phyloP scores from a whole-genome alignment of 768 basidiomycete genomes.

The Tylopilus intermedius region DNA sequence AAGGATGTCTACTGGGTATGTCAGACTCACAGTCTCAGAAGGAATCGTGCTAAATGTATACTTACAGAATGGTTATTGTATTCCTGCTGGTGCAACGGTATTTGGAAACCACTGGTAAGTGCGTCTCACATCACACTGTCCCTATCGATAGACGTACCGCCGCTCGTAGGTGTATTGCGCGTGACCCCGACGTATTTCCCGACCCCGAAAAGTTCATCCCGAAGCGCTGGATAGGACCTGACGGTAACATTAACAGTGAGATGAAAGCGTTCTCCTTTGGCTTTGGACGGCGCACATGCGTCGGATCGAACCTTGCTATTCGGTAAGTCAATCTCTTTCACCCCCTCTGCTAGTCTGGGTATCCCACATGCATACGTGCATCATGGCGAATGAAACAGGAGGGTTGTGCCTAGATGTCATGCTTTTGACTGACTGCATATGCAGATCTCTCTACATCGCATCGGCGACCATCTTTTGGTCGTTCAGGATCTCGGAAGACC shows the following conservation, averaged over 20 bases:
- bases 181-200: conserved; percentile 25
- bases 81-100: conserved; percentile 33
- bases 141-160: background rate
- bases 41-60: background rate
- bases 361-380: background rate
- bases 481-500: conserved; percentile 48
- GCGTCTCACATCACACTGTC: background rate
- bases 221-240: conserved; percentile 45
- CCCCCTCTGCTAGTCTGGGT: background rate
- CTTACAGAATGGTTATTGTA: conserved; percentile 31
- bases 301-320: conserved; percentile 21
- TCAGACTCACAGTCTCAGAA: too few relatives aligned
- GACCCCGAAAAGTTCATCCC: conserved; percentile 50
- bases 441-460: conserved; percentile 58
- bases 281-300: conserved; percentile 39
- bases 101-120: conserved; percentile 30
- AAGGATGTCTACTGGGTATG: conserved; percentile 28
- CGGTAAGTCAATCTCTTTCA: conserved; percentile 15
- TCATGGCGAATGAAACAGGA: background rate
- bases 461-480: conserved; percentile 62
- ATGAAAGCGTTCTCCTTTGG: conserved; percentile 50
- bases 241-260: conserved; percentile 45
- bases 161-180: conserved; percentile 18
- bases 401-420: too few relatives aligned
- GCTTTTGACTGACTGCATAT: background rate